Percentiles rank a stretch among this genome's conserved stretches.
Conservation (phyloP, 83 land plant genomes). For the Picea abies region DNA sequence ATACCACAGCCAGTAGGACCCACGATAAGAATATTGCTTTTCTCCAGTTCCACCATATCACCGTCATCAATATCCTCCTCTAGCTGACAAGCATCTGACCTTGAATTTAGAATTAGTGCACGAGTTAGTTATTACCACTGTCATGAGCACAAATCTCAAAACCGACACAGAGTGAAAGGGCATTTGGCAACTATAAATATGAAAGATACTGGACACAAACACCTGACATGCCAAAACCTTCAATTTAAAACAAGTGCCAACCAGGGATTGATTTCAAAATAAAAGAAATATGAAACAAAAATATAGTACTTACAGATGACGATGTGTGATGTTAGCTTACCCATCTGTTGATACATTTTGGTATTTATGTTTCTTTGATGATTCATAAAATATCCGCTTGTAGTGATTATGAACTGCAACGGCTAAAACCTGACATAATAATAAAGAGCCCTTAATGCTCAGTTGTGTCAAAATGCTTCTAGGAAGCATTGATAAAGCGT, state of each 20-base stretch:
- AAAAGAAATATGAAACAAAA: not conserved
- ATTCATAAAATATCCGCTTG: slow-evolving; percentile 76
- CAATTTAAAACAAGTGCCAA: not conserved
- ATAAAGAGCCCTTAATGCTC: not conserved
- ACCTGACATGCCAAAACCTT: not conserved
- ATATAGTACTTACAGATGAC: not conserved
- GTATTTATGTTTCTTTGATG: slow-evolving; percentile 39
- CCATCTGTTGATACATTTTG: slow-evolving; percentile 23
- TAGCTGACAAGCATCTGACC: slow-evolving; percentile 9
- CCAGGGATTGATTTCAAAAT: slow-evolving; percentile 8
- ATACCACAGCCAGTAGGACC: slow-evolving; percentile 98
- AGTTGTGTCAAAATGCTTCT: not conserved
- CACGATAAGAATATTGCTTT: slow-evolving; percentile 91
- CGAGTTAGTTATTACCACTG: not conserved
- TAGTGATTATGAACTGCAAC: slow-evolving; percentile 95
- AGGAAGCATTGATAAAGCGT: not conserved
- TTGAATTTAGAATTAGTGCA: not conserved
- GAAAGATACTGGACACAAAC: not conserved
- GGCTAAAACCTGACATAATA: slow-evolving; percentile 66
- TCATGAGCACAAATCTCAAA: not conserved
- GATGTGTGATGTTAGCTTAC: slow-evolving; percentile 23
- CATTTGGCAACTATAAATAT: not conserved
- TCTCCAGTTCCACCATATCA: slow-evolving; percentile 86
- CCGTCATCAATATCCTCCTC: slow-evolving; percentile 48
- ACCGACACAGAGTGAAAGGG: not conserved